A percentile compares a stretch with the other conserved stretches of the same genome.
These are phyloP conservation scores for Lyophyllum atratum DNA, from an alignment of 768 basidiomycete species.

Conservation along the genomic window DNA sequence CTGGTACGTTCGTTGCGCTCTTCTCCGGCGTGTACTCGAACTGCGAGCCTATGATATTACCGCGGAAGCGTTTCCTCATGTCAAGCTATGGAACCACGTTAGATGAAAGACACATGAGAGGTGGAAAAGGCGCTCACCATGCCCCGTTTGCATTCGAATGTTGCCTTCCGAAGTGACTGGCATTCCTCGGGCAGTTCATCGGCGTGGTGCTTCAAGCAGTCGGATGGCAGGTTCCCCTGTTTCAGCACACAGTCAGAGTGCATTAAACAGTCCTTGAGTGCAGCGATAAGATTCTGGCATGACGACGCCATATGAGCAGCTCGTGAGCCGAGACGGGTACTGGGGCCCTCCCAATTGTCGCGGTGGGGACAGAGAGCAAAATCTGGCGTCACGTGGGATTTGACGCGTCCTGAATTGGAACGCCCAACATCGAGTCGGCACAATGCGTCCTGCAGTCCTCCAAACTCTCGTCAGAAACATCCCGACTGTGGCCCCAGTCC, in stretches of 20 bases:
- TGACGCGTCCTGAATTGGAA: neutral
- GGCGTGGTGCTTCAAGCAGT: slow-evolving; percentile 76
- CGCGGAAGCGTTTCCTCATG: slow-evolving; percentile 83
- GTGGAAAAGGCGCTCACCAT: slow-evolving; percentile 54
- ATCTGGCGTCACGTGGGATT: slow-evolving; percentile 3
- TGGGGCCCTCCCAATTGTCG: neutral
- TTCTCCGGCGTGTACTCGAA: slow-evolving; percentile 42
- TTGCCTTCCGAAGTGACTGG: slow-evolving; percentile 73
- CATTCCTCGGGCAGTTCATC: slow-evolving; percentile 83
- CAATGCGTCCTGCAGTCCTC: slow-evolving; percentile 40
- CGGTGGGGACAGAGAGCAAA: neutral
- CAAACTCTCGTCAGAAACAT: slow-evolving; percentile 46
- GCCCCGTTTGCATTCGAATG: slow-evolving; percentile 89
- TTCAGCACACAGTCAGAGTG: slow-evolving; percentile 87
- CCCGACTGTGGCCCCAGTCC: slow-evolving; percentile 62
- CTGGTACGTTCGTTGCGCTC: slow-evolving; percentile 10
- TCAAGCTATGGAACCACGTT: slow-evolving; percentile 54
- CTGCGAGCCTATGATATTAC: slow-evolving; percentile 63
- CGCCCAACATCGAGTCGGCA: neutral
- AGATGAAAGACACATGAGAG: neutral
- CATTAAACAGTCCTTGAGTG: slow-evolving; percentile 83
- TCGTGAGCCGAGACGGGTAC: neutral
- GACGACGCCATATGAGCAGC: slow-evolving; percentile 66
- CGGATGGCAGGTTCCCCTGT: slow-evolving; percentile 76
- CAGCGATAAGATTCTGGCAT: slow-evolving; percentile 73